These are phyloP conservation scores for Urochloa ruziziensis DNA, from an alignment of 176 grass and related monocot genomes.

Conservation along the genomic window DNA sequence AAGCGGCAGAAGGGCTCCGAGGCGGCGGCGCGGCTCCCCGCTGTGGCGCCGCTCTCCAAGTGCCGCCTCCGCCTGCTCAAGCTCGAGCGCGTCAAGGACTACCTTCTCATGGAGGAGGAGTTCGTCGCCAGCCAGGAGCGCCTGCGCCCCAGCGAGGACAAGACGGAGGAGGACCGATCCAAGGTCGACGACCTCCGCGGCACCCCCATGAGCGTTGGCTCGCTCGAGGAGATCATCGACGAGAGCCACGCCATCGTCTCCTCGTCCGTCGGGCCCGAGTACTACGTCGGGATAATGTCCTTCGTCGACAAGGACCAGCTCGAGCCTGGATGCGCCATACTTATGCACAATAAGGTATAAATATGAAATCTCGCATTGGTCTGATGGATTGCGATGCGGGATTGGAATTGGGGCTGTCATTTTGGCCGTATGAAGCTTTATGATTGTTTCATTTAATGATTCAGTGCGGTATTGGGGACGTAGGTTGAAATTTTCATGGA, in stretches of 20 bases:
- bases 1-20: background rate
- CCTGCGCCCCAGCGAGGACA: no score
- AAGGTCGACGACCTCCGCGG: no score
- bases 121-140: no score
- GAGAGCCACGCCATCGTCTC: slow-evolving; percentile 79
- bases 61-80: no score
- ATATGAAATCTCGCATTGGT: background rate
- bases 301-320: slow-evolving; percentile 93
- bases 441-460: slow-evolving; percentile 5
- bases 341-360: slow-evolving; percentile 87
- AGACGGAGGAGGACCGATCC: no score
- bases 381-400: background rate
- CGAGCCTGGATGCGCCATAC: slow-evolving; percentile 76
- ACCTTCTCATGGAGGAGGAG: slow-evolving; percentile 84
- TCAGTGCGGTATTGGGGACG: background rate
- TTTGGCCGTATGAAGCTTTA: slow-evolving; percentile 21
- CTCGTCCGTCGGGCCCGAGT: slow-evolving; percentile 77
- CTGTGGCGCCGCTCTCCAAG: no score
- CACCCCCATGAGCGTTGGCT: no score
- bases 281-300: slow-evolving; percentile 69
- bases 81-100: background rate
- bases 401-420: background rate
- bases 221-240: slow-evolving; percentile 85
- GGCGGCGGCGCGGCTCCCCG: no score
- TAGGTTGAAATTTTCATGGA: background rate